Conservation (phyloP, 371 early-diverging fungal genomes). For the Catenaria anguillulae region DNA sequence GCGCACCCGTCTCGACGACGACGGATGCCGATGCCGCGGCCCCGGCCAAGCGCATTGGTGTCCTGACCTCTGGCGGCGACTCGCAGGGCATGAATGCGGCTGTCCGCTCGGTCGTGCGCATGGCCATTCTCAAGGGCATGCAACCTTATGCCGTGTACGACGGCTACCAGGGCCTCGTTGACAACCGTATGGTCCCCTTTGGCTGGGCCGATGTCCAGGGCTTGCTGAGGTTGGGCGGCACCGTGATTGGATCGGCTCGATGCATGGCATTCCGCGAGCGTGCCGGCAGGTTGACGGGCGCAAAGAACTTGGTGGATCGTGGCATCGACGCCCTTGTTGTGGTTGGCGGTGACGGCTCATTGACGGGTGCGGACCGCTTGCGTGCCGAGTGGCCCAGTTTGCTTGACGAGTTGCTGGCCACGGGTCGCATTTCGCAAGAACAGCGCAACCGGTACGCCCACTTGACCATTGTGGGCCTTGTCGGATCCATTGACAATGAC, state of each 20-base stretch:
- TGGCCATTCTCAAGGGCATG: constrained; percentile 67
- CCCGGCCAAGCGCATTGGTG: constrained; percentile 53
- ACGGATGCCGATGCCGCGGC: no score
- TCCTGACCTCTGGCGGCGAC: constrained; percentile 98
- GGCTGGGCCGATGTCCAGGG: constrained; percentile 85
- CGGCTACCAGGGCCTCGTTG: constrained; percentile 74
- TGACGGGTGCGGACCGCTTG: constrained; percentile 92
- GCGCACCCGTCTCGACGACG: no score
- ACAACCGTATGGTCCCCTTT: constrained; percentile 64
- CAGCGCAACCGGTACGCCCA: constrained; percentile 41
- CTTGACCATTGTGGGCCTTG: constrained; percentile 89
- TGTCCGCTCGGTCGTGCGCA: constrained; percentile 87
- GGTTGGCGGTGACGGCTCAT: constrained; percentile 97
- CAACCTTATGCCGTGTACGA: constrained; percentile 83
- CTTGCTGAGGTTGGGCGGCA: constrained; percentile 80
- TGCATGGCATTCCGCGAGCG: constrained; percentile 71
- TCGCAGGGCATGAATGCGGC: constrained; percentile 98
- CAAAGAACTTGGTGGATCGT: constrained; percentile 67
- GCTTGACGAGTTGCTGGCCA: constrained; percentile 53
- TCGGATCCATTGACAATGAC: constrained; percentile 55
- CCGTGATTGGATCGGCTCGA: constrained; percentile 93
- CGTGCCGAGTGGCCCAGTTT: constrained; percentile 83
- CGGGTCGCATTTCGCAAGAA: constrained; percentile 30
- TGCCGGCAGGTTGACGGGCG: constrained; percentile 79
- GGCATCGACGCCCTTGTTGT: constrained; percentile 94